A percentile compares a stretch with the other conserved stretches of the same genome.
These are phyloP conservation scores for Aotearoamyces nothofagi DNA, from an alignment of 2,329 filamentous ascomycete species.

Conservation along the genomic window DNA sequence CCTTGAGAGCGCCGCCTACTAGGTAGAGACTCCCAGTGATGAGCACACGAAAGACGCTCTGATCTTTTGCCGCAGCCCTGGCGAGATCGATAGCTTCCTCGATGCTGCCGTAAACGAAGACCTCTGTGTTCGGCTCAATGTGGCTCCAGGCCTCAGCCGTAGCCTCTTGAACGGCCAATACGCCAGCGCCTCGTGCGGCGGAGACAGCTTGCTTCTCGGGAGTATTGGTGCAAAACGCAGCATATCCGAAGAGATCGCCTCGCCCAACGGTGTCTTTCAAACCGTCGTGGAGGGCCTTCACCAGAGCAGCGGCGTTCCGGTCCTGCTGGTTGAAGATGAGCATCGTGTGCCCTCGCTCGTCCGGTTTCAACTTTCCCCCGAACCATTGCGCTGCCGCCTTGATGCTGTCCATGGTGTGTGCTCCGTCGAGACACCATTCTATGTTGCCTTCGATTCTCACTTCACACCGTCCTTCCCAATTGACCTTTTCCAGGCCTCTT, in stretches of 20 bases:
- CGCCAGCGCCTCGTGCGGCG: constrained; percentile 22
- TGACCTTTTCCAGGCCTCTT: constrained; percentile 55
- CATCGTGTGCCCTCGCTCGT: constrained; percentile 17
- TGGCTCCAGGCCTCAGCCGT: constrained; percentile 45
- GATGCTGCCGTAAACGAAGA: constrained; percentile 49
- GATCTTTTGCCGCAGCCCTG: constrained; percentile 22
- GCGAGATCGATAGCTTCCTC: constrained; percentile 51
- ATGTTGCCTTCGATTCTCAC: constrained; percentile 28
- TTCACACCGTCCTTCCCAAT: constrained; percentile 66
- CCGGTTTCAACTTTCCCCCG: constrained; percentile 25
- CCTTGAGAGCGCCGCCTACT: constrained; percentile 63
- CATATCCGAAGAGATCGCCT: constrained; percentile 46
- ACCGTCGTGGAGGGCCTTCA: constrained; percentile 44
- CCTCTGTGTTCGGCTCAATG: constrained; percentile 29
- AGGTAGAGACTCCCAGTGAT: constrained; percentile 78
- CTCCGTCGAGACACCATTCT: constrained; percentile 11
- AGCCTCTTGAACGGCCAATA: constrained; percentile 49
- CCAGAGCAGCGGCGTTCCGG: constrained; percentile 53
- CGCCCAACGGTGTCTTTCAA: constrained; percentile 26
- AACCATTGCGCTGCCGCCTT: constrained; percentile 73
- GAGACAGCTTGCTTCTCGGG: constrained; percentile 33
- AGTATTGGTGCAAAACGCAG: constrained; percentile 67
- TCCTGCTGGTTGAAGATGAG: constrained; percentile 92
- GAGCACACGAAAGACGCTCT: constrained; percentile 41
- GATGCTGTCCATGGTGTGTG: constrained; percentile 53